Base-by-base conservation (phyloP, 116 monocot species). In the Thalassia testudinum region DNA sequence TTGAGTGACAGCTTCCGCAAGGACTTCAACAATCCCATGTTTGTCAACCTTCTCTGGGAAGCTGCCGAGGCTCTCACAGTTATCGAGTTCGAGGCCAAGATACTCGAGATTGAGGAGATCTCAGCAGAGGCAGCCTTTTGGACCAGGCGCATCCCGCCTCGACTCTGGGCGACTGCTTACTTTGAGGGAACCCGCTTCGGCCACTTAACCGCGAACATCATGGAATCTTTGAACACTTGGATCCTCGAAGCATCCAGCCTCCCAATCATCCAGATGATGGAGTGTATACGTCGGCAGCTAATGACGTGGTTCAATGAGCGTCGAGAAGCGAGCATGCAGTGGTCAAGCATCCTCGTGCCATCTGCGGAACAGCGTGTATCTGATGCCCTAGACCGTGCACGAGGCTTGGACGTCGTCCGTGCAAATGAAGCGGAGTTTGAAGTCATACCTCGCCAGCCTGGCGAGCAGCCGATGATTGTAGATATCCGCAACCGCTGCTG, bases 261-360 rank as follows among this genome's bases (percentile, higher is more conserved):
- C 12, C 95, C 95, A 0, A 85, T 95, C 57, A 72, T 88, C 59
- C 95, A 95, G 57, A 87, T 88, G 95, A 79, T 88, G 81, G 95
- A 95, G 56, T 72, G 75, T 57, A 81, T 95, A 29, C 58, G 95
- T 11, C 67, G 95, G 24, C 95, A 95, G 47, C 50, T 95, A 57
- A 95, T 95, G 95, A 95, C 81, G 0, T 95, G 95, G 95, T 95
- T 95, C 69, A 95, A 95, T 37, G 95, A 95, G 56, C 62, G 95
- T 13, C 73, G 95, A 11, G 95, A 95, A 66, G 61, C 69, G 52
- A 87, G 88, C 71, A 79, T 85, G 81, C 81, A 87, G 58, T 95
- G 95, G 95, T 60, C 70, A 0, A 69, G 75, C 0, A 71, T 79
- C 28, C 76, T 95, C 13, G 88, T 95, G 22, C 81, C 95, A 1